Conservation (phyloP, 2,329 filamentous ascomycete species). For the Penicillium sp. region DNA sequence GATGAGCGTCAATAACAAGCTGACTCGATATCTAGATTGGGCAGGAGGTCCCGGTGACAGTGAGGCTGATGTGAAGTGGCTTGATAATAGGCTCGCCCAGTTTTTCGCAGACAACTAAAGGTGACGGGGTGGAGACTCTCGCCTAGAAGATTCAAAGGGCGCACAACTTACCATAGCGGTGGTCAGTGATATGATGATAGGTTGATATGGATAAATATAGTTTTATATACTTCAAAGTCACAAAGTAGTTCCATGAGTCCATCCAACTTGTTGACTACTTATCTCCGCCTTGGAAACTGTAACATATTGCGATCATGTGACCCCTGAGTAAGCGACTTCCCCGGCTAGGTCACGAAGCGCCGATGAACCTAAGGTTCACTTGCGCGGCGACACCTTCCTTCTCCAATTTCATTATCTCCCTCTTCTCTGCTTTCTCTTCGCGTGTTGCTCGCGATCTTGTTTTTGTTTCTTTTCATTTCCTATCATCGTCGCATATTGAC, state of each 20-base stretch:
- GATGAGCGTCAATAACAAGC: background rate
- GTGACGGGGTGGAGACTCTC: background rate
- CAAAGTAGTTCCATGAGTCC: too few species aligned
- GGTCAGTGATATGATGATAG: background rate
- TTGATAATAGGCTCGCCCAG: slow-evolving; percentile 58
- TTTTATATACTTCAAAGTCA: background rate
- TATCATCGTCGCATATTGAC: background rate
- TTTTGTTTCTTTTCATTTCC: background rate
- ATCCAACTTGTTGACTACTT: too few species aligned
- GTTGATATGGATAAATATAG: background rate
- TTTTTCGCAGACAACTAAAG: slow-evolving; percentile 46
- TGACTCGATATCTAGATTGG: slow-evolving; percentile 45
- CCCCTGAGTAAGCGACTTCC: slow-evolving; percentile 19
- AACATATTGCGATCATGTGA: slow-evolving; percentile 19
- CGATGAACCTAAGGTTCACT: slow-evolving; percentile 12
- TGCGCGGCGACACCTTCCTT: slow-evolving; percentile 6
- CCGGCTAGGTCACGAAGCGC: slow-evolving; percentile 15
- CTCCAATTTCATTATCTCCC: slow-evolving; percentile 8
- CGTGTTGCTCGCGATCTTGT: background rate
- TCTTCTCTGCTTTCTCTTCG: background rate
- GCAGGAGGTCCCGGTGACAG: slow-evolving; percentile 68
- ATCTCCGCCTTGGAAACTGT: background rate
- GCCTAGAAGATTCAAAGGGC: slow-evolving; percentile 7
- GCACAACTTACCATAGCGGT: background rate
- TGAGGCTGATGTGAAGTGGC: slow-evolving; percentile 66